A percentile compares a stretch with the other conserved stretches of the same genome.
Conservation (phyloP, 2,329 filamentous ascomycete genomes). For the Paraphaeosphaeria minitans region DNA sequence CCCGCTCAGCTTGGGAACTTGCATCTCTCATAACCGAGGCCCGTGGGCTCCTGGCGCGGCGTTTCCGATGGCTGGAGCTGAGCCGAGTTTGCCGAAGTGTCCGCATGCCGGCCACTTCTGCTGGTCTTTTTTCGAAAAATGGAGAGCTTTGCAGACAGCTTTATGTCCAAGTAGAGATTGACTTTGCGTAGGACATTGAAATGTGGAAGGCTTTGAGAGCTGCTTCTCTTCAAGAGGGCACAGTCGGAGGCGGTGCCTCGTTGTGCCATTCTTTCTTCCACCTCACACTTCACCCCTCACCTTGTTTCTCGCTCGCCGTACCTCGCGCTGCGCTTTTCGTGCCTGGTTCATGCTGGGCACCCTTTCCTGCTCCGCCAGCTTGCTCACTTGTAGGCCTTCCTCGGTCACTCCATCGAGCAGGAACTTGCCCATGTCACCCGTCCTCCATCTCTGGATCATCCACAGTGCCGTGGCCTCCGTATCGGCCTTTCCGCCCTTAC, state of each 20-base stretch:
- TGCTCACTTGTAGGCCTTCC: constrained; percentile 61
- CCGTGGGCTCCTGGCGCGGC: background rate
- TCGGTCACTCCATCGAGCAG: constrained; percentile 76
- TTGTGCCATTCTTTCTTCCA: background rate
- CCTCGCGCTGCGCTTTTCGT: constrained; percentile 68
- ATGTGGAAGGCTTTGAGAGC: background rate
- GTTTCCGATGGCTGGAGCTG: background rate
- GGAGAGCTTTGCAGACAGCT: background rate
- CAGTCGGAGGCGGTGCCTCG: no score
- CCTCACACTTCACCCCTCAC: constrained; percentile 5
- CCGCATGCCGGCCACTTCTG: background rate
- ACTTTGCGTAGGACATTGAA: background rate
- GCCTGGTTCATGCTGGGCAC: constrained; percentile 70
- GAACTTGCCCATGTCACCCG: constrained; percentile 75
- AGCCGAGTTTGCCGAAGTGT: background rate
- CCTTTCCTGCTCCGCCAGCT: constrained; percentile 52
- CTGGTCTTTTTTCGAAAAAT: background rate
- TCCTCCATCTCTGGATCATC: constrained; percentile 81
- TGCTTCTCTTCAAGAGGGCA: background rate
- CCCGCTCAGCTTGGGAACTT: background rate
- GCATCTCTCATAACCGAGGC: background rate
- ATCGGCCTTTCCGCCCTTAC: constrained; percentile 73
- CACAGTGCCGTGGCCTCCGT: constrained; percentile 76
- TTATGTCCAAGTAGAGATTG: background rate
- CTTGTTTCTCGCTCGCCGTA: constrained; percentile 34